These are phyloP conservation scores for Alternaria sp. DNA, from an alignment of 2,329 filamentous ascomycete genomes.

Conservation along the genomic window DNA sequence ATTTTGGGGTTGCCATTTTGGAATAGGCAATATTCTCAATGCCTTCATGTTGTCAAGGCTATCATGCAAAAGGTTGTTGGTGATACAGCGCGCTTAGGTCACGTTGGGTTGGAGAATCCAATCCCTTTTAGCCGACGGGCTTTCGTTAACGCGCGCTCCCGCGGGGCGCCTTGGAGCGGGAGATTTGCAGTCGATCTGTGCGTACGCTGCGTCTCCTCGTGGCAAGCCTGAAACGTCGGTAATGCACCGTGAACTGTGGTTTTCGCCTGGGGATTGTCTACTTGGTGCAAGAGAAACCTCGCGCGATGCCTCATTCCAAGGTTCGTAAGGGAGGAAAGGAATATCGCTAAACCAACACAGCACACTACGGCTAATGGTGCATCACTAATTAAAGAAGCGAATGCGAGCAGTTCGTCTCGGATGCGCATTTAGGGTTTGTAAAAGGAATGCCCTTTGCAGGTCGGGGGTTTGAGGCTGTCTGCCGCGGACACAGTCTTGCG, in stretches of 20 bases:
- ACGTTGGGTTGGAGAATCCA: background rate
- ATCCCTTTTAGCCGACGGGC: conserved; percentile 2
- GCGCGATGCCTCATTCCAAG: background rate
- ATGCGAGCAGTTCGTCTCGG: background rate
- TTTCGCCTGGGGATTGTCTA: conserved; percentile 5
- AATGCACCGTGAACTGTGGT: conserved; percentile 2
- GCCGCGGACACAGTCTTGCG: background rate
- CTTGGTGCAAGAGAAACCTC: background rate
- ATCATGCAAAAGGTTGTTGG: background rate
- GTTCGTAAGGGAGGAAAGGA: background rate
- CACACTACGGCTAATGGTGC: background rate
- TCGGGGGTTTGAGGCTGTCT: background rate
- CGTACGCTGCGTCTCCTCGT: conserved; percentile 12
- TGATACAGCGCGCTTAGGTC: conserved; percentile 9
- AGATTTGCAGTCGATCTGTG: conserved; percentile 21
- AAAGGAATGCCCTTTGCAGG: background rate
- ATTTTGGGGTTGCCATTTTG: too few relatives aligned
- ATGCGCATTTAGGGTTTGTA: conserved; percentile 1
- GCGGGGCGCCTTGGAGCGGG: conserved; percentile 15
- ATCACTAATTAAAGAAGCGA: background rate
- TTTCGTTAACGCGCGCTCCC: conserved; percentile 8
- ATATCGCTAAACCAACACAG: background rate
- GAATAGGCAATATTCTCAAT: background rate
- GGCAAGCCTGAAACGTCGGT: conserved; percentile 16
- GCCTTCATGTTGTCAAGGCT: background rate